Percentiles rank a stretch among this genome's conserved stretches.
phyloP scores from a whole-genome alignment of 2,329 filamentous ascomycete species.

The Nemania sp. region DNA sequence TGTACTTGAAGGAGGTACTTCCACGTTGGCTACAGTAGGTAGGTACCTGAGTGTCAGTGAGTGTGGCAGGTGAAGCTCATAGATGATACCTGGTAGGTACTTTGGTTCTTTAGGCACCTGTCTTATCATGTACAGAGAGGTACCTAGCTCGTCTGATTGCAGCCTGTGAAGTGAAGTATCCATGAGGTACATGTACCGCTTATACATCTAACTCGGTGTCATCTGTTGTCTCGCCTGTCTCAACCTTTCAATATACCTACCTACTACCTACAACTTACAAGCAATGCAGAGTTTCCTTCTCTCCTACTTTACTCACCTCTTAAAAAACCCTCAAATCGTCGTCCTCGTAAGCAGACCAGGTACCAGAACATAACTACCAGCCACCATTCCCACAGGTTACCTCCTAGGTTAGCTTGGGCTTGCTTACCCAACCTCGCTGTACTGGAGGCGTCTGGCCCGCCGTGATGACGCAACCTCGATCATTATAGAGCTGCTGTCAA shows the following conservation, averaged over 20 bases:
- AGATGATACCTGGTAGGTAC: too few species aligned
- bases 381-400: not conserved
- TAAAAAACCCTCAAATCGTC: not conserved
- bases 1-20: too few species aligned
- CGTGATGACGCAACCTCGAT: constrained; percentile 29
- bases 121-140: too few species aligned
- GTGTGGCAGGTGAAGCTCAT: not conserved
- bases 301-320: not conserved
- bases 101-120: too few species aligned
- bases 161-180: not conserved
- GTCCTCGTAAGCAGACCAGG: not conserved
- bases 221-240: too few species aligned
- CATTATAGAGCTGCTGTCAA: not conserved
- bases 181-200: too few species aligned
- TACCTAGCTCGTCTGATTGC: not conserved
- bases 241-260: too few species aligned
- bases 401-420: not conserved
- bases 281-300: not conserved
- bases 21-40: too few species aligned
- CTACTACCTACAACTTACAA: too few species aligned
- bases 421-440: not conserved
- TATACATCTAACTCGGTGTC: too few species aligned
- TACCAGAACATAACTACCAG: not conserved
- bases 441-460: not conserved
- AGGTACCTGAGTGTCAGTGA: not conserved